Evolutionary conservation across 164 flowering plant genomes (phyloP), one percentile per base, ranked within the genome.

Genomic region (Sedum album): DNA sequence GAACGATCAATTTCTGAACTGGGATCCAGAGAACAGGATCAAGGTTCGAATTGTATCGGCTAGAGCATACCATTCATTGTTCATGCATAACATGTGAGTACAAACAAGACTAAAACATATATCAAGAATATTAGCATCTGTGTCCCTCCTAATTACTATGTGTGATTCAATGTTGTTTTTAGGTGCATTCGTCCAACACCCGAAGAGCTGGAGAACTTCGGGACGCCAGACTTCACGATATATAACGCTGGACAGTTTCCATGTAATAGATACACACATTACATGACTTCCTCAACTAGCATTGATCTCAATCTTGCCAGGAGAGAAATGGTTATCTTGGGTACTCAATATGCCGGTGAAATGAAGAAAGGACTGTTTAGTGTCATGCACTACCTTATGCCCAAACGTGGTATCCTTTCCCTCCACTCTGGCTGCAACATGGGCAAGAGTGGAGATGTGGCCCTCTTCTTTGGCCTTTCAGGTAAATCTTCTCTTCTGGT

Each of bases 201-300:
- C n/a, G n/a, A n/a, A n/a, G n/a, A n/a, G n/a, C n/a, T n/a, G n/a
- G n/a, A n/a, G n/a, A n/a, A n/a, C n/a, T n/a, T n/a, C n/a, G n/a
- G n/a, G n/a, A n/a, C n/a, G n/a, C n/a, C n/a, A n/a, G n/a, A n/a
- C n/a, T n/a, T n/a, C n/a, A n/a, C n/a, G n/a, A n/a, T n/a, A n/a
- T n/a, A n/a, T n/a, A n/a, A n/a, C n/a, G n/a, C n/a, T n/a, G n/a
- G n/a, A n/a, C n/a, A n/a, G n/a, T n/a, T n/a, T n/a, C n/a, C n/a
- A n/a, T n/a, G n/a, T 78, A 95, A 95, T 35, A 95, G 99, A 66
- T 95, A 83, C 80, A 95, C 99, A 13, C 96, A 92, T 76, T 92
- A 91, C 85, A 95, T 95, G 99, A 95, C 99, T 51, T 92, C 97
- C 51, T 91, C 99, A 97, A 95, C n/a, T n/a, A n/a, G n/a, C n/a